Evolutionary conservation across 2,329 filamentous ascomycete genomes (phyloP).

Genomic region (Myriosclerotinia scirpicola): DNA sequence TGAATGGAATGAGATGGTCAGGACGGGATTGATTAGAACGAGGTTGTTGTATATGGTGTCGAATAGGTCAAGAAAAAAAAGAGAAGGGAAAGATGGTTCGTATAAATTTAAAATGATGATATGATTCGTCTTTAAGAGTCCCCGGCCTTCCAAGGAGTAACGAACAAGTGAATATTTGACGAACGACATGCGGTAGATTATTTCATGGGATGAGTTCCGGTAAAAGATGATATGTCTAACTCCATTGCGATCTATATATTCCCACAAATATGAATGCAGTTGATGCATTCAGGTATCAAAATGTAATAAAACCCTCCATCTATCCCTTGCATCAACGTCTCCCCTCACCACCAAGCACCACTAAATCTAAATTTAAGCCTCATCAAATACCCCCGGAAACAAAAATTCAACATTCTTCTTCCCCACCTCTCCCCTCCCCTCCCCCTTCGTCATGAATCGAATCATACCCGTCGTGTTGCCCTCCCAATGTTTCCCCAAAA

Average conservation of each 20-base stretch:
- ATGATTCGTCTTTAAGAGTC: background rate
- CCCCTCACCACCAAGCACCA: background rate
- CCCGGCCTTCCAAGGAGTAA: too few species aligned
- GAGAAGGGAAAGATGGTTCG: too few species aligned
- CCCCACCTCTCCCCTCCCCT: constrained; percentile 70
- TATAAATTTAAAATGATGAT: constrained; percentile 2
- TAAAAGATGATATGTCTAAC: background rate
- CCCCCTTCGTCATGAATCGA: constrained; percentile 76
- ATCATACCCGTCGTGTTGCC: constrained; percentile 76
- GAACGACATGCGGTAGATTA: background rate
- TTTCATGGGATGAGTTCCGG: background rate
- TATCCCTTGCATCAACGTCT: background rate
- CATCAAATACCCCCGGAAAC: constrained; percentile 63
- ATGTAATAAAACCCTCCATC: background rate
- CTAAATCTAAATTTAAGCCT: background rate
- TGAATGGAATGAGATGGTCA: background rate
- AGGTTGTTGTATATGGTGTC: constrained; percentile 2
- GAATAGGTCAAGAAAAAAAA: background rate
- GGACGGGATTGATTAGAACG: background rate
- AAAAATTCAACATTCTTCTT: constrained; percentile 80
- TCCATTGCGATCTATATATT: background rate
- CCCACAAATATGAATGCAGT: constrained; percentile 4
- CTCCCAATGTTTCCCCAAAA: constrained; percentile 78
- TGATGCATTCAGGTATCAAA: constrained; percentile 19
- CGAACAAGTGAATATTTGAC: background rate